Base-by-base conservation (phyloP, 495 filamentous ascomycete genomes). In the Aspergillus baeticus region DNA sequence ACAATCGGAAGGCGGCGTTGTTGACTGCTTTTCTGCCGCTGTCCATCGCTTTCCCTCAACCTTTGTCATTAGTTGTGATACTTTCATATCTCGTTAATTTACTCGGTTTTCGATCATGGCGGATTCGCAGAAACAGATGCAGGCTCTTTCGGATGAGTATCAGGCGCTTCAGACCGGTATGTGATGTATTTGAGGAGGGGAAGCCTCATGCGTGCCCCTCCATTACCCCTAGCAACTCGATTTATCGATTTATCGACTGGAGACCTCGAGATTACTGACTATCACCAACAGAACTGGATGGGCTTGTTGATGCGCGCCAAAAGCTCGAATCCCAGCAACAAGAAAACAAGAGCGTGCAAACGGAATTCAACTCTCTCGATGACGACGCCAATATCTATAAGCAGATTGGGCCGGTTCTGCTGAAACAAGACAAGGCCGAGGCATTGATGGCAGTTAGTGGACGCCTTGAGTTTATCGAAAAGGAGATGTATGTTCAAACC, bases 301-400 rank as follows among this genome's bases (percentile, higher is more conserved):
- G 81, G 41, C 72, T 83, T 20, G 80, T 98, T 41, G 77, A 85
- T 17, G 86, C 93, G n/a, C 84, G 91, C 39, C 92, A 98, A 72
- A 92, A 87, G 70, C 86, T 98, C 38, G 93, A 97, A 69, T 90
- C 90, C 22, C 94, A 98, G 71, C 85, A 88, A 60, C 88, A 96
- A 67, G 94, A 98, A 69, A 98, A 97, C 69, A 74, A 85, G 45
- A 85, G 86, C 20, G 94, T 98, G 1, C 86, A 96, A 68, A 89
- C 89, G 85, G 94, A 98, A 76, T 97, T 98, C 71, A 73, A 81
- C 29, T 79, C 79, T 53, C 79, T 98, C 54, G 82, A 85, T 55
- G 85, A 90, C 44, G 85, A 87, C 59, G 85, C 93, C 57, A 89
- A 86, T 48, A 95, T 99, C 72, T 99, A 91, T 81, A 98, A 98